Conservation (phyloP, 1,139 yeast species). For the Magnusiomyces ingens region DNA sequence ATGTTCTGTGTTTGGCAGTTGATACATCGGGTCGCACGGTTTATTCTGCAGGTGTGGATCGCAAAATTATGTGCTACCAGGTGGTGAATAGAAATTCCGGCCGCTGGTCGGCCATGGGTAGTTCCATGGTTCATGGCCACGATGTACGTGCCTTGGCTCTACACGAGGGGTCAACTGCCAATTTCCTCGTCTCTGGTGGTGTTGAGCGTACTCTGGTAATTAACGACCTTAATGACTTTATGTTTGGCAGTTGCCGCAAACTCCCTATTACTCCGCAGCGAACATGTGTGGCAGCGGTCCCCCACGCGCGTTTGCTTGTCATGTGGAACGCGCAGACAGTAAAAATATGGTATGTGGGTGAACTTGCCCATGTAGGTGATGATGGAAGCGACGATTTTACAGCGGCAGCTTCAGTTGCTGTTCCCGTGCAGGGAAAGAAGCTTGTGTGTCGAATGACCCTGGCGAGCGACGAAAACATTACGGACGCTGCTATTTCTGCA, state of each 20-base stretch:
- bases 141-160: slow-evolving; percentile 78
- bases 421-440: slow-evolving; percentile 30
- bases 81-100: slow-evolving; percentile 37
- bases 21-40: slow-evolving; percentile 58
- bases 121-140: slow-evolving; percentile 77
- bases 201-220: slow-evolving; percentile 77
- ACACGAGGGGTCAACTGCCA: slow-evolving; percentile 53
- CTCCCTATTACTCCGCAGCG: slow-evolving; percentile 55
- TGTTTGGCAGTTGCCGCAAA: slow-evolving; percentile 68
- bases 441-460: slow-evolving; percentile 61
- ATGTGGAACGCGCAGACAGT: slow-evolving; percentile 81
- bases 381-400: slow-evolving; percentile 21
- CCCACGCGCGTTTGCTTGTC: slow-evolving; percentile 46
- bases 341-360: slow-evolving; percentile 68
- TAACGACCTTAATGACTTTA: slow-evolving; percentile 59
- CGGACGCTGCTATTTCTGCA: slow-evolving; percentile 59
- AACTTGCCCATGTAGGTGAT: slow-evolving; percentile 21
- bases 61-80: slow-evolving; percentile 70
- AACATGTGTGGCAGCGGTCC: slow-evolving; percentile 49
- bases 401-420: neutral
- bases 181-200: slow-evolving; percentile 79
- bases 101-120: slow-evolving; percentile 77
- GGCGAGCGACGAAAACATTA: slow-evolving; percentile 75
- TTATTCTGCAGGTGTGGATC: slow-evolving; percentile 89
- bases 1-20: slow-evolving; percentile 68